phyloP scores from a whole-genome alignment of 1,284 basidiomycete genomes.

The Puccinia coronata region DNA sequence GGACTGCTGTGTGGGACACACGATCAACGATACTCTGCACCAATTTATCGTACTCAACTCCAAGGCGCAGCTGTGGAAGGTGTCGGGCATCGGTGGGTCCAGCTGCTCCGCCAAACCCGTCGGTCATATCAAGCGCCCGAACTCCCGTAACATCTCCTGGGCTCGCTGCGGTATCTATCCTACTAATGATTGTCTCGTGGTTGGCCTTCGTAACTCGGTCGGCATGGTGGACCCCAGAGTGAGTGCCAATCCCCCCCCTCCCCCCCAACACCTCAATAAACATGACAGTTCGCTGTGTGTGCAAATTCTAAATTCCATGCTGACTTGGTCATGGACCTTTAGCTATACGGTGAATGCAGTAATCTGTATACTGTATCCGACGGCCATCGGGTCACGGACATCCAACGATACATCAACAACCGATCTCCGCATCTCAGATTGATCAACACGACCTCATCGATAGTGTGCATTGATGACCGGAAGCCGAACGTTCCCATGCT shows the following conservation, averaged over 20 bases:
- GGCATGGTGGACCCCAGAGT: conserved; percentile 25
- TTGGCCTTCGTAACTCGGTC: conserved; percentile 35
- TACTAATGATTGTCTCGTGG: conserved; percentile 21
- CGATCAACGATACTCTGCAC: not conserved
- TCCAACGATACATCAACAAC: conserved; percentile 35
- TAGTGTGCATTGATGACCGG: conserved; percentile 34
- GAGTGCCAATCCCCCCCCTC: not conserved
- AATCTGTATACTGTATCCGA: conserved; percentile 28
- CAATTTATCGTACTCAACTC: conserved; percentile 30
- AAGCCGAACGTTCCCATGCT: conserved; percentile 21
- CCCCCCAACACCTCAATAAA: too few relatives aligned
- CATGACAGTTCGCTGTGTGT: not conserved
- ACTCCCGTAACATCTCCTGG: not conserved
- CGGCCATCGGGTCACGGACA: conserved; percentile 28
- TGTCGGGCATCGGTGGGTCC: not conserved
- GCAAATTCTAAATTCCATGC: not conserved
- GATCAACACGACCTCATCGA: conserved; percentile 28
- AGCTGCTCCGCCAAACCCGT: not conserved
- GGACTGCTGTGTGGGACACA: conserved; percentile 22
- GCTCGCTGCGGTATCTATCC: conserved; percentile 24
- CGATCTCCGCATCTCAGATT: conserved; percentile 29
- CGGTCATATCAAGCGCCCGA: not conserved
- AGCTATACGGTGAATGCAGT: conserved; percentile 21
- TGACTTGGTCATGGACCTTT: not conserved
- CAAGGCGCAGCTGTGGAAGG: conserved; percentile 24